phyloP scores from a whole-genome alignment of 805 yeast species.

The Suhomyces faveliae region DNA sequence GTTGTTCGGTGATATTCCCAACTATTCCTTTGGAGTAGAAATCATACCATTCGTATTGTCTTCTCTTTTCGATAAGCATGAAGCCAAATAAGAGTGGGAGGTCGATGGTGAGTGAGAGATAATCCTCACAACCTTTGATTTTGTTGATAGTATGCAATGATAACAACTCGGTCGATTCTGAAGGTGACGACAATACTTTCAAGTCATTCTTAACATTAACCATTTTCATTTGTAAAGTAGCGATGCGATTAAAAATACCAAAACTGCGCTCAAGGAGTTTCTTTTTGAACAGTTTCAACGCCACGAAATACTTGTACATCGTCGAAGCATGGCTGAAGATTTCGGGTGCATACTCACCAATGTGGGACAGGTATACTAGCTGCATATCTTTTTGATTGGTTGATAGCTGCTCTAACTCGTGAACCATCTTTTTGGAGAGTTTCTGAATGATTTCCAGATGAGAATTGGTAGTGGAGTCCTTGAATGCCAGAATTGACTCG shows the following conservation, averaged over 20 bases:
- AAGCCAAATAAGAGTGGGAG: slow-evolving; percentile 71
- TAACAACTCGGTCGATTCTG: slow-evolving; percentile 7
- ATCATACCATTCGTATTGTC: slow-evolving; percentile 59
- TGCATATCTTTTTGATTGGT: slow-evolving; percentile 10
- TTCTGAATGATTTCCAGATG: slow-evolving; percentile 10
- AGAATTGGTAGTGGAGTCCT: slow-evolving; percentile 12
- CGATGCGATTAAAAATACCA: slow-evolving; percentile 30
- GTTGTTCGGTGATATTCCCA: slow-evolving; percentile 51
- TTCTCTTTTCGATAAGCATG: slow-evolving; percentile 58
- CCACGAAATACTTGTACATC: slow-evolving; percentile 32
- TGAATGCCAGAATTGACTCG: slow-evolving; percentile 32
- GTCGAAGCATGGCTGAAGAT: slow-evolving; percentile 32
- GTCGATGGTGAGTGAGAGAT: slow-evolving; percentile 52
- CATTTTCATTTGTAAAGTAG: slow-evolving; percentile 37
- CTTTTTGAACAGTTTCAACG: slow-evolving; percentile 32
- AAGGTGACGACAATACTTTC: slow-evolving; percentile 21
- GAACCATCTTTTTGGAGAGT: slow-evolving; percentile 12
- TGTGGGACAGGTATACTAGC: slow-evolving; percentile 24
- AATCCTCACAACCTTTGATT: slow-evolving; percentile 35
- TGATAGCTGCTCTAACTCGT: slow-evolving; percentile 18
- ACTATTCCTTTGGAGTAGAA: slow-evolving; percentile 40
- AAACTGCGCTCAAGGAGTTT: slow-evolving; percentile 22
- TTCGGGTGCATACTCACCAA: slow-evolving; percentile 17
- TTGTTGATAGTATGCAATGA: slow-evolving; percentile 20
- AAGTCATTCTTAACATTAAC: slow-evolving; percentile 33